Conservation (phyloP, 176 grass and related monocot genomes). For the Themeda triandra region DNA sequence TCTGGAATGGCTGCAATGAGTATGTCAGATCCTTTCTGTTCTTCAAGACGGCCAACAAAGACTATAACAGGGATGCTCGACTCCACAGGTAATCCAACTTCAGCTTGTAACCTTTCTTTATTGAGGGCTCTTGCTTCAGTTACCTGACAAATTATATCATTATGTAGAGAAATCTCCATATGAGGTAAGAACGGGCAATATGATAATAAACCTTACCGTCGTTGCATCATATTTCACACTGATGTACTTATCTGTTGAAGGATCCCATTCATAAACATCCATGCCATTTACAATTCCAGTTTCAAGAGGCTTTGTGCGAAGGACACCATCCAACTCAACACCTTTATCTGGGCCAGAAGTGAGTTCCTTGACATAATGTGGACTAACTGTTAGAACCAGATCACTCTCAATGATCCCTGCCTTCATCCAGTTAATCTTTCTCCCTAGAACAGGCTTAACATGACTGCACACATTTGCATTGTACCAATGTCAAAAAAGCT, state of each 20-base stretch:
- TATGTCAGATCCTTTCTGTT: conserved; percentile 96
- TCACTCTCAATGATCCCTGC: conserved; percentile 73
- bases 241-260: conserved; percentile 67
- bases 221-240: conserved; percentile 68
- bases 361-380: conserved; percentile 91
- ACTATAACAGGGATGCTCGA: conserved; percentile 57
- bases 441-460: conserved; percentile 61
- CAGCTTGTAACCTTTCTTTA: conserved; percentile 89
- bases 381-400: conserved; percentile 80
- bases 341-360: conserved; percentile 60
- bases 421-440: conserved; percentile 95
- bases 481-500: not conserved
- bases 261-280: conserved; percentile 91
- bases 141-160: conserved; percentile 45
- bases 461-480: conserved; percentile 42
- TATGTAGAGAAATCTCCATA: conserved; percentile 24
- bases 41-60: conserved; percentile 91
- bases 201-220: conserved; percentile 42
- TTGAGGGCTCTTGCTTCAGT: conserved; percentile 77
- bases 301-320: conserved; percentile 47
- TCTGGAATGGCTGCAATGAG: conserved; percentile 79
- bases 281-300: conserved; percentile 88
- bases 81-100: conserved; percentile 78
- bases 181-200: not conserved
- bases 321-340: conserved; percentile 64